These are phyloP conservation scores for Diophrys sp. DNA, from an alignment of 73 alveolate species.

Conservation along the genomic window DNA sequence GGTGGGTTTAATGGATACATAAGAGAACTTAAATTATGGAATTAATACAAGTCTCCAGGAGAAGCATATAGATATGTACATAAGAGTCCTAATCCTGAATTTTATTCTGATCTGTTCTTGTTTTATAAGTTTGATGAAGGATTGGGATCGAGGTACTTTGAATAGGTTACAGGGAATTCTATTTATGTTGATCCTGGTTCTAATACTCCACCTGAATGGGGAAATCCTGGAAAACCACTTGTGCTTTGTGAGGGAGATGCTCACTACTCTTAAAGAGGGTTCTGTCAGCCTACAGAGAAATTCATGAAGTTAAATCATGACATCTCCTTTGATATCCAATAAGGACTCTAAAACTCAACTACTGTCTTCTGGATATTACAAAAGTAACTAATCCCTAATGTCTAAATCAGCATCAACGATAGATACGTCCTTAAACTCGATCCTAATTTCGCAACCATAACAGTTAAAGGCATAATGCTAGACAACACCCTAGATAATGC, in stretches of 20 bases:
- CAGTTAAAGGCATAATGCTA: background rate
- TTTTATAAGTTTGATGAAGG: conserved; percentile 28
- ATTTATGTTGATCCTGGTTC: background rate
- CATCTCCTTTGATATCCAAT: background rate
- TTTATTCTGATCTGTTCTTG: conserved; percentile 13
- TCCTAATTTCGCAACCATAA: background rate
- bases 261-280: conserved; percentile 11
- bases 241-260: conserved; percentile 32
- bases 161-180: conserved; percentile 10
- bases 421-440: background rate
- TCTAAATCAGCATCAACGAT: background rate
- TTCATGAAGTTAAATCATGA: background rate
- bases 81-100: background rate
- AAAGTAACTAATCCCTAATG: background rate
- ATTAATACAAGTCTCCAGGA: conserved; percentile 1
- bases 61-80: background rate
- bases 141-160: background rate
- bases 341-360: background rate
- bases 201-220: conserved; percentile 12
- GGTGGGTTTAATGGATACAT: conserved; percentile 2
- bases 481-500: background rate
- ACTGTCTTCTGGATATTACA: background rate
- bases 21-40: conserved; percentile 28
- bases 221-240: conserved; percentile 5
- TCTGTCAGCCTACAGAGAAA: conserved; percentile 22